Conservation (phyloP, 2,329 filamentous ascomycete genomes). For the Hysterium pulicare region DNA sequence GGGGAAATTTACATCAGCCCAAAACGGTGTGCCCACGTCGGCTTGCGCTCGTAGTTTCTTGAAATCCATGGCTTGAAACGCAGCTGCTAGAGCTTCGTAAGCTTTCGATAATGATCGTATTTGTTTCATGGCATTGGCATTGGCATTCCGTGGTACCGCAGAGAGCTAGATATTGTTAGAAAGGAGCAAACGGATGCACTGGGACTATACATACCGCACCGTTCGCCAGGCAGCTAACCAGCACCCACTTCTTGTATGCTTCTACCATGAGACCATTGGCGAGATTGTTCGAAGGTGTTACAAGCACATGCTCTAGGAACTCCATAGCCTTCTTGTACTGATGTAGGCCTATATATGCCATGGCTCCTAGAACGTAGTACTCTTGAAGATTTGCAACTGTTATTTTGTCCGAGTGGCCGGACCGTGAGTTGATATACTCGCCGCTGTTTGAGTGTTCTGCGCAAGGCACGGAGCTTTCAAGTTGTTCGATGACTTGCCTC, state of each 20-base stretch:
- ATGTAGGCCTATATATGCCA: slow-evolving; percentile 44
- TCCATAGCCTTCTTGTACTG: slow-evolving; percentile 44
- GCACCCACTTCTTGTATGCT: slow-evolving; percentile 86
- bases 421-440: slow-evolving; percentile 59
- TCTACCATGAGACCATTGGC: slow-evolving; percentile 79
- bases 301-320: slow-evolving; percentile 51
- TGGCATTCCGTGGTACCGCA: slow-evolving; percentile 55
- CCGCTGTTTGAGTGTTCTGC: slow-evolving; percentile 44
- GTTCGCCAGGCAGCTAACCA: slow-evolving; percentile 68
- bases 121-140: slow-evolving; percentile 51
- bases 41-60: slow-evolving; percentile 62
- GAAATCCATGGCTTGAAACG: slow-evolving; percentile 62
- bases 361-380: slow-evolving; percentile 50
- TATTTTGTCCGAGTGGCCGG: slow-evolving; percentile 56
- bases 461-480: slow-evolving; percentile 40
- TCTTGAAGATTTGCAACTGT: slow-evolving; percentile 53
- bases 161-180: slow-evolving; percentile 36
- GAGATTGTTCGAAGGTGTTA: slow-evolving; percentile 62
- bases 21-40: slow-evolving; percentile 57
- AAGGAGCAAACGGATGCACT: background rate
- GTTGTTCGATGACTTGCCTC: slow-evolving; percentile 22
- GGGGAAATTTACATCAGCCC: slow-evolving; percentile 51
- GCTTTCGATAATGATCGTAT: slow-evolving; percentile 61
- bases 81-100: slow-evolving; percentile 67
- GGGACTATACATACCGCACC: slow-evolving; percentile 53